Percentiles rank a stretch among this genome's conserved stretches.
These are phyloP conservation scores for Prunus dulcis DNA, from an alignment of 306 rosid species.

Conservation along the genomic window DNA sequence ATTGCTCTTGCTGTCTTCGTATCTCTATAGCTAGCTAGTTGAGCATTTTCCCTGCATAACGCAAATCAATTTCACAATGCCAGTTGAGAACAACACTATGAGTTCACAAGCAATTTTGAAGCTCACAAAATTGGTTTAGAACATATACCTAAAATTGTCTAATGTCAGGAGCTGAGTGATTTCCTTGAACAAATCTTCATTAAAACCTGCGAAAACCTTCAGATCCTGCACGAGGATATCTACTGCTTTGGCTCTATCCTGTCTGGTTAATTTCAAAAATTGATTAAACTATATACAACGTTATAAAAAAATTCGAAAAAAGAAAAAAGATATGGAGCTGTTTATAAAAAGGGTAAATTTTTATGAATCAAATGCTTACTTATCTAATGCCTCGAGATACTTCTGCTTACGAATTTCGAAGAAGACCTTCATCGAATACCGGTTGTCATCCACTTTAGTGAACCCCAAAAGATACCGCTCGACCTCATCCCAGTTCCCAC, in stretches of 20 bases:
- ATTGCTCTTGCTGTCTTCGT: slow-evolving; percentile 31
- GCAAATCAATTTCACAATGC: neutral
- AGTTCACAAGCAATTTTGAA: neutral
- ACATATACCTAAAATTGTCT: slow-evolving; percentile 68
- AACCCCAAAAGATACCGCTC: slow-evolving; percentile 85
- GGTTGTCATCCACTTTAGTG: slow-evolving; percentile 81
- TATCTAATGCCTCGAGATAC: slow-evolving; percentile 87
- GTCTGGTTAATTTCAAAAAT: slow-evolving; percentile 34
- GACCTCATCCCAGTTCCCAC: slow-evolving; percentile 84
- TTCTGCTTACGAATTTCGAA: slow-evolving; percentile 98
- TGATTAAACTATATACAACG: neutral
- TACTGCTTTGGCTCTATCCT: slow-evolving; percentile 71
- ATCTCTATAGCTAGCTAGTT: slow-evolving; percentile 34
- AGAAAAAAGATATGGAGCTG: neutral
- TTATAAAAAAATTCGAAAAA: neutral
- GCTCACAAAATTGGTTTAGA: neutral
- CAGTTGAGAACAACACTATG: neutral
- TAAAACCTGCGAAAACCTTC: slow-evolving; percentile 63
- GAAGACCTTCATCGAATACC: slow-evolving; percentile 89
- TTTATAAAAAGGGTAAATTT: neutral
- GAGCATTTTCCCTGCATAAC: slow-evolving; percentile 36
- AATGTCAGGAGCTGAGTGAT: slow-evolving; percentile 84
- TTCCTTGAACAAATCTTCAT: slow-evolving; percentile 80
- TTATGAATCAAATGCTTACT: slow-evolving; percentile 41
- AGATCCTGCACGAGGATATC: slow-evolving; percentile 82